Conservation (phyloP, 495 filamentous ascomycete species). For the Lepidopterella palustris region DNA sequence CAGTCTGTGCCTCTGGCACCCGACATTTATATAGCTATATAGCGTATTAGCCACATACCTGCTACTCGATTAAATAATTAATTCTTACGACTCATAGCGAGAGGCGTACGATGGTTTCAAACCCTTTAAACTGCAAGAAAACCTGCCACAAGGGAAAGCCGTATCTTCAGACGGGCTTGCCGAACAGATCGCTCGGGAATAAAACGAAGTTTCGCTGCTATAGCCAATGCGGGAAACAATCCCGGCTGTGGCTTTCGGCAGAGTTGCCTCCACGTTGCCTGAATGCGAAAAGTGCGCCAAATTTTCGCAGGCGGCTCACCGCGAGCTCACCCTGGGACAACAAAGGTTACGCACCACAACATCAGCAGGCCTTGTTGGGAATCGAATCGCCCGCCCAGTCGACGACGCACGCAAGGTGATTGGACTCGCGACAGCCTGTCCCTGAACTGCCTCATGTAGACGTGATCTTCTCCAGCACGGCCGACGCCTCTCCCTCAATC, state of each 20-base stretch:
- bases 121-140: too few species aligned
- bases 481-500: background rate
- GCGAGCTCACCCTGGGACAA: too few species aligned
- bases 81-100: too few species aligned
- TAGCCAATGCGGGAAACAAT: background rate
- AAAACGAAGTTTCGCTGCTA: background rate
- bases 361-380: background rate
- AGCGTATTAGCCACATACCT: too few species aligned
- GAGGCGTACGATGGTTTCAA: too few species aligned
- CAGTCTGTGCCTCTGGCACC: too few species aligned
- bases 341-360: background rate
- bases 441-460: background rate
- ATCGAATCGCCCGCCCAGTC: background rate
- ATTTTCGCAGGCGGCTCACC: background rate
- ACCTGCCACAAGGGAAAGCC: background rate
- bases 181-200: background rate
- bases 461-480: background rate
- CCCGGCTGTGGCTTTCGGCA: conserved; percentile 1
- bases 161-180: too few species aligned
- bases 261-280: background rate
- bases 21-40: too few species aligned
- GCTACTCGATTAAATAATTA: too few species aligned
- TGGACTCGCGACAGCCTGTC: background rate
- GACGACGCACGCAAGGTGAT: background rate
- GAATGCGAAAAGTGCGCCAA: background rate